Base-by-base conservation (phyloP, 495 filamentous ascomycete species). In the Hyaloscypha hepaticicola region DNA sequence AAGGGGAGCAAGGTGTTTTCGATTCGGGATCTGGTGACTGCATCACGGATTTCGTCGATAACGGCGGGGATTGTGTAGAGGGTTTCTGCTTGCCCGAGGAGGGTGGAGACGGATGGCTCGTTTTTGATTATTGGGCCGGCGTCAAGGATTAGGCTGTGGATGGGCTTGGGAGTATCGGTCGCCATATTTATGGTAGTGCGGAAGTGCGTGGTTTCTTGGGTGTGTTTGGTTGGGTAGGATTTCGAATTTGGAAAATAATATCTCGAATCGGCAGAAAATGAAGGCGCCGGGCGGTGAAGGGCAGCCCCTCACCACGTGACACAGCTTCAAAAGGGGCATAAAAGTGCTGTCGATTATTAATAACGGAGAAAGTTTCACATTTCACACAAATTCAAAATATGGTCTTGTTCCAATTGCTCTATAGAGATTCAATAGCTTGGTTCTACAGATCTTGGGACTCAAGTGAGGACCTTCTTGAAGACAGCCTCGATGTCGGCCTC, bases 71-170 rank as follows among this genome's bases (percentile, higher is more conserved):
- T 89, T 12, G 92, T 97, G 71, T 93, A 85, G 27, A 99, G 77
- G 64, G 85, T 83, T 66, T 96, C 86, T 41, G 90, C 87, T 72
- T 90, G 86, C 49, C 81, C 79, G 52, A 96, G 78, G 25, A 98
- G 80, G 7, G 88, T 89, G 34, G 90, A 93, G 38, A 94, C 84
- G 27, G 88, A 76, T 51, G 92, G 91, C 67, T 91, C 87, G 77
- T 96, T 96, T 71, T 90, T 91, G 63, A 99, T 87, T 64, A 99
- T 89, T 1, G 94, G 92, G 55, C 93, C 93, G 27, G 95, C 85
- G 75, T 99, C 95, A 63, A 99, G 79, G 61, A 98, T 83, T 45
- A 99, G 84, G 14, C 90, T 89, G 79, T 96, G 85, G 55, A 96
- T 81, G 4, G 88, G 80, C 72, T 95, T 95, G n/a, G 79, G 53